Evolutionary conservation across 179 eudicot species (phyloP).

Genomic region (Beta lomatogona): DNA sequence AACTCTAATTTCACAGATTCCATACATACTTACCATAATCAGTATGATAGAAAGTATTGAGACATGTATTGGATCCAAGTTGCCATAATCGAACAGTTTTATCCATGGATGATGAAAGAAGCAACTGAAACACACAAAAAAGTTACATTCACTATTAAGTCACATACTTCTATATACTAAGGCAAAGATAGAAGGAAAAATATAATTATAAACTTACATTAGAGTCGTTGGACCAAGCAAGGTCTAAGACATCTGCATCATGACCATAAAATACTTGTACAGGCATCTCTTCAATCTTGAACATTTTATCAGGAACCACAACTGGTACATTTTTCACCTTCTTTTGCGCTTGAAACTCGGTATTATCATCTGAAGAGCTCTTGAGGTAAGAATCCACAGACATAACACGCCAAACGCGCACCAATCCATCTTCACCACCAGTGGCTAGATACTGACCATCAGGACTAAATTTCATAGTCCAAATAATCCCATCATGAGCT

Average conservation of each 20-base stretch:
- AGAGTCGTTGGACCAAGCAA: conserved; percentile 65
- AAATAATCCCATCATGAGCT: conserved; percentile 65
- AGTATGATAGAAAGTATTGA: conserved; percentile 58
- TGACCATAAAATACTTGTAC: conserved; percentile 67
- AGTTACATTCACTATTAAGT: background rate
- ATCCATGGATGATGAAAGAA: conserved; percentile 76
- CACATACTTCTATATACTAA: background rate
- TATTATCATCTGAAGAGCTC: conserved; percentile 10
- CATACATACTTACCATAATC: conserved; percentile 57
- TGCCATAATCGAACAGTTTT: conserved; percentile 78
- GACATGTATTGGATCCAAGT: conserved; percentile 56
- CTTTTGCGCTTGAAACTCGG: conserved; percentile 22
- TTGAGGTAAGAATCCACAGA: conserved; percentile 31
- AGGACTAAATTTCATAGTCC: conserved; percentile 81
- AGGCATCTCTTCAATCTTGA: conserved; percentile 60
- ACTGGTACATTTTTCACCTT: conserved; percentile 30
- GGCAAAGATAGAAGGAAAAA: background rate
- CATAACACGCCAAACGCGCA: conserved; percentile 64
- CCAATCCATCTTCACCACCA: conserved; percentile 82
- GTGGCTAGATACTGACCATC: conserved; percentile 75
- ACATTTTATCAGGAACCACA: conserved; percentile 59
- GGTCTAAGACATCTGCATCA: conserved; percentile 61
- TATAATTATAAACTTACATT: conserved; percentile 49
- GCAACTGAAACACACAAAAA: conserved; percentile 45
- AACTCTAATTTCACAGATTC: no score